These are phyloP conservation scores for Brassica nigra DNA, from an alignment of 345 rosid genomes.

Conservation along the genomic window DNA sequence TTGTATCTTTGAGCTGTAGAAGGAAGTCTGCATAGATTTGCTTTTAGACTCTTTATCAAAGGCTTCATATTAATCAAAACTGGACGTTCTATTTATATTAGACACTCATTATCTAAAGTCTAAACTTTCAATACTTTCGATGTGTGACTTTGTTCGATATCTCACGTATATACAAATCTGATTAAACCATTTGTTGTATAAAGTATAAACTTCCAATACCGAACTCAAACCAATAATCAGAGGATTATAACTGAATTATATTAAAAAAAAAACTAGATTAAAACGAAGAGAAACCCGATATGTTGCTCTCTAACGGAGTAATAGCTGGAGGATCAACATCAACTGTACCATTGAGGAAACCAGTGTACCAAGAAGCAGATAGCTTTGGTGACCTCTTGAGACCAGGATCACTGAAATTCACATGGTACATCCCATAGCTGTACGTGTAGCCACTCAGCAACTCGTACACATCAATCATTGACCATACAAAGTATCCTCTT, in stretches of 20 bases:
- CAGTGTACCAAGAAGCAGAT: slow-evolving; percentile 5
- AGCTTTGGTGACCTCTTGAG: not conserved
- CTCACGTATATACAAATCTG: not conserved
- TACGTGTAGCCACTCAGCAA: not conserved
- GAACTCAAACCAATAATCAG: not conserved
- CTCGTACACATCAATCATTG: not conserved
- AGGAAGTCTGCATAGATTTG: too few relatives aligned
- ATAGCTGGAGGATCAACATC: not conserved
- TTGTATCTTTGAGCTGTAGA: too few relatives aligned
- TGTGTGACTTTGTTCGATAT: too few relatives aligned
- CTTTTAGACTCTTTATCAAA: too few relatives aligned
- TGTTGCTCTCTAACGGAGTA: not conserved
- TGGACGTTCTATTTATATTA: too few relatives aligned
- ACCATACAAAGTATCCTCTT: not conserved
- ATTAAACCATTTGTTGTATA: not conserved
- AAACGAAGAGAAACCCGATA: not conserved
- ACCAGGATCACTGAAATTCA: not conserved
- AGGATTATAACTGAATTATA: not conserved
- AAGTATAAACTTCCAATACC: not conserved
- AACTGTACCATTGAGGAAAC: not conserved
- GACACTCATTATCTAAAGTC: too few relatives aligned
- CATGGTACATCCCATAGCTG: not conserved
- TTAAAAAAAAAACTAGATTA: not conserved
- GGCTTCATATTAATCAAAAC: too few relatives aligned
- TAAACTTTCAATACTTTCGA: too few relatives aligned